phyloP scores from a whole-genome alignment of 352 stramenopile genomes.

The Pythium sp. region DNA sequence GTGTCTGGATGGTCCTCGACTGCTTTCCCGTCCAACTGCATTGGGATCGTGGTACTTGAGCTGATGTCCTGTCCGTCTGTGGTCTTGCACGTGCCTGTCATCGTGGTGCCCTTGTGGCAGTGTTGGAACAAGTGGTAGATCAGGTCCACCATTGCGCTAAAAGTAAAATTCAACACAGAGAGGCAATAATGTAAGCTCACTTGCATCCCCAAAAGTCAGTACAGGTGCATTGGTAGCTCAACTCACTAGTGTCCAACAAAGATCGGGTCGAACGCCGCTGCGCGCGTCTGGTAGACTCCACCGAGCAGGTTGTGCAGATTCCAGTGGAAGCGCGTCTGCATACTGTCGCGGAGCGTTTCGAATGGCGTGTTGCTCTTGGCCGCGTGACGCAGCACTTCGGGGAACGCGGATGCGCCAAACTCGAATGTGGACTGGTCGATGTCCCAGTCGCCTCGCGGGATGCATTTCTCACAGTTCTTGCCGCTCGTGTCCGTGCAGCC shows the following conservation, averaged over 20 bases:
- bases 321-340: slow-evolving; percentile 39
- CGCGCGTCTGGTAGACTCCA: slow-evolving; percentile 33
- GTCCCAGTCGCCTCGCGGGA: slow-evolving; percentile 63
- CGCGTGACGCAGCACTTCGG: slow-evolving; percentile 51
- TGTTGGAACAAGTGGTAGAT: slow-evolving; percentile 64
- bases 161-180: slow-evolving; percentile 6
- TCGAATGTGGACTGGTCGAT: slow-evolving; percentile 63
- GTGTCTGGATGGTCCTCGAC: slow-evolving; percentile 24
- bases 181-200: neutral
- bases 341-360: slow-evolving; percentile 31
- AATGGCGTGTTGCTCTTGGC: slow-evolving; percentile 28
- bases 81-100: slow-evolving; percentile 29
- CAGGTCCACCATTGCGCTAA: slow-evolving; percentile 47
- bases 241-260: slow-evolving; percentile 39
- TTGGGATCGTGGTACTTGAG: slow-evolving; percentile 24
- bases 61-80: slow-evolving; percentile 19
- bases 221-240: neutral
- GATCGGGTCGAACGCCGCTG: slow-evolving; percentile 36
- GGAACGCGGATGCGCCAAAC: slow-evolving; percentile 57
- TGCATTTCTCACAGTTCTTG: slow-evolving; percentile 51
- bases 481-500: slow-evolving; percentile 35
- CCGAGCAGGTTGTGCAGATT: slow-evolving; percentile 39
- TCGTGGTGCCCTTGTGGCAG: slow-evolving; percentile 38
- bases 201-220: neutral
- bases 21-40: slow-evolving; percentile 25